Evolutionary conservation across 2,329 filamentous ascomycete genomes (phyloP), one percentile per base, ranked within the genome.

Genomic region (Plenodomus biglobosus): DNA sequence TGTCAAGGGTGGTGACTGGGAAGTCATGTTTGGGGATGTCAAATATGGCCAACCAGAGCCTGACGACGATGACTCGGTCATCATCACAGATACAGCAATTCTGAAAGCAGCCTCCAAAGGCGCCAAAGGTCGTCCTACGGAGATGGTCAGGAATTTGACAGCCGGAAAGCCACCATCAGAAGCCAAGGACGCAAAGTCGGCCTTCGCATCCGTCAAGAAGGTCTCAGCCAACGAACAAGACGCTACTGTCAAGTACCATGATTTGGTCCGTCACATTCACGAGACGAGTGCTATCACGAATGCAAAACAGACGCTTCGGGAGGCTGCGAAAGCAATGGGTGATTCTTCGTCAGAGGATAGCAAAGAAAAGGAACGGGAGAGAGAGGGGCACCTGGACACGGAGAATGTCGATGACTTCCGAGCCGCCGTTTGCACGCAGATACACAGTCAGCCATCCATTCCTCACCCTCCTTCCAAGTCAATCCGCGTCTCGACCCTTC

Each of bases 1-100:
- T 57, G 61, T 81, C 40, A 82, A 82, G 59, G 78, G 78, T 18
- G 76, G 76, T n/a, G 66, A 77, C 8, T 64, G 61, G 51, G 78
- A 80, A 60, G 79, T 80, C 71, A 78, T 73, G 0, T 79, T 80
- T 56, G 74, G 71, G 7, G 52, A 54, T 17, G 58, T 64, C 8
- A 52, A 50, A 2, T 64, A 64, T 37, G 61, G 61, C n/a, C 46
- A 54, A 18, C 61, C 70, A 63, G 45, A 68, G 64, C 36, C 53
- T 35, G 70, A 76, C 50, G 62, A 62, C 13, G 64, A 73, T 34
- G 73, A 70, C 74, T 54, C 64, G 61, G 42, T 78, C 2, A 72
- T 79, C 40, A 64, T 74, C 3, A 66, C 68, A 19, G 71, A 78
- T 19, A 80, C 77, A 3, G 71, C 76, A 8, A 68, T 80, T 3